Conservation (phyloP, 345 rosid genomes). For the Brassica rapa region DNA sequence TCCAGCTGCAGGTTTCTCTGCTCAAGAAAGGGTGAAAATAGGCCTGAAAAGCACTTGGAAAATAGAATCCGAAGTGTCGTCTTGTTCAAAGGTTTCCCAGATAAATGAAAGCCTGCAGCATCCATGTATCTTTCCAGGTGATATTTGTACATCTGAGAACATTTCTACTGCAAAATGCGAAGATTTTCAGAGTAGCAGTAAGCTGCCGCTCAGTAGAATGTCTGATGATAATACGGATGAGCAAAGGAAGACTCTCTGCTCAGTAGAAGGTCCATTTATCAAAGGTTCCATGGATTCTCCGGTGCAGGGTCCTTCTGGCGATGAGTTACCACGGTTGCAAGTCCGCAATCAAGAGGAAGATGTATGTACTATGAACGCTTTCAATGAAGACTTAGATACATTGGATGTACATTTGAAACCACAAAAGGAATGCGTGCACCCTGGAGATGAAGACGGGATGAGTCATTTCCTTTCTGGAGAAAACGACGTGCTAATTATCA, state of each 20-base stretch:
- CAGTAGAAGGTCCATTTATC: conserved; percentile 19
- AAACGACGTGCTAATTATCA: conserved; percentile 27
- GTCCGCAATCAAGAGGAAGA: conserved; percentile 27
- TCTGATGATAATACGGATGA: conserved; percentile 25
- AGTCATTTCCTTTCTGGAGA: conserved; percentile 15
- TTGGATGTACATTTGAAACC: conserved; percentile 33
- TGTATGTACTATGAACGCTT: conserved; percentile 26
- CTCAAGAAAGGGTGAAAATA: conserved; percentile 40
- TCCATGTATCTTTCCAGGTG: conserved; percentile 31
- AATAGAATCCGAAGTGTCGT: conserved; percentile 30
- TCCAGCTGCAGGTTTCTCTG: conserved; percentile 30
- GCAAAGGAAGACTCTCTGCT: conserved; percentile 29
- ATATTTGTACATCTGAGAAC: conserved; percentile 36
- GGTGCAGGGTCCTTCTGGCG: conserved; percentile 25
- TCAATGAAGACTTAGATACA: conserved; percentile 6
- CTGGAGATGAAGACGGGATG: conserved; percentile 27
- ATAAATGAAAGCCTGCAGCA: conserved; percentile 36
- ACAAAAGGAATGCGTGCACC: conserved; percentile 30
- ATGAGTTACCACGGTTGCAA: conserved; percentile 34
- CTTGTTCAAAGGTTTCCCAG: conserved; percentile 35
- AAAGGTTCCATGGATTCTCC: conserved; percentile 27
- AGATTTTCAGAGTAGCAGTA: conserved; percentile 32
- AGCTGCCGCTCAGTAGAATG: conserved; percentile 29
- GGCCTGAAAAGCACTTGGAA: conserved; percentile 32
- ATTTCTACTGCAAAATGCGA: conserved; percentile 30